These are phyloP conservation scores for Suhomyces tanzawaensis DNA, from an alignment of 805 yeast species.

Conservation along the genomic window DNA sequence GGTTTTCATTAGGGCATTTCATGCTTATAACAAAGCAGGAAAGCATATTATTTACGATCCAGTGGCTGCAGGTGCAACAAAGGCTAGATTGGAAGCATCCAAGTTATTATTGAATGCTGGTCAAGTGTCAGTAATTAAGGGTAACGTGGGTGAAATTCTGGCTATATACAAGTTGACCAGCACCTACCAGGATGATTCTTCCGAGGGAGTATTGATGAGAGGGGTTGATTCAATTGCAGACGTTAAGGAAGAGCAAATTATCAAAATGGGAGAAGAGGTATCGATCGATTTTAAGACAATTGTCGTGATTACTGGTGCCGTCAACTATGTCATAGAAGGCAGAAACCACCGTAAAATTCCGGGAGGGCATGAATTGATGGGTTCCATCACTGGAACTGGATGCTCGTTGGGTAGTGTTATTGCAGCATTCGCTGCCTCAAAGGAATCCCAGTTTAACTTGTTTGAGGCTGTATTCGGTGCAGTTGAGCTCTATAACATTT, in stretches of 20 bases:
- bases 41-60: slow-evolving; percentile 81
- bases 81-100: slow-evolving; percentile 50
- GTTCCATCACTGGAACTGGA: slow-evolving; percentile 75
- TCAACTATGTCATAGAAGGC: slow-evolving; percentile 26
- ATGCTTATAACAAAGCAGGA: slow-evolving; percentile 53
- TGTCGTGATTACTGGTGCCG: slow-evolving; percentile 69
- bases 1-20: slow-evolving; percentile 50
- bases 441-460: slow-evolving; percentile 19
- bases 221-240: slow-evolving; percentile 63
- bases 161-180: slow-evolving; percentile 47
- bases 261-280: slow-evolving; percentile 45
- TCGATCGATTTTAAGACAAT: slow-evolving; percentile 53
- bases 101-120: slow-evolving; percentile 53
- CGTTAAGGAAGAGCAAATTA: slow-evolving; percentile 20
- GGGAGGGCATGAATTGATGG: slow-evolving; percentile 67
- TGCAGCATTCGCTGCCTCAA: slow-evolving; percentile 54
- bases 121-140: slow-evolving; percentile 68
- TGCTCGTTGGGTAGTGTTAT: slow-evolving; percentile 77
- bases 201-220: slow-evolving; percentile 42
- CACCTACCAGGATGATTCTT: slow-evolving; percentile 7
- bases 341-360: slow-evolving; percentile 27
- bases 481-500: slow-evolving; percentile 54
- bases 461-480: slow-evolving; percentile 54
- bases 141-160: slow-evolving; percentile 80
- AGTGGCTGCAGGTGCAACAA: slow-evolving; percentile 88